phyloP scores from a whole-genome alignment of 192 early-diverging fungal genomes.

The Martensiomyces pterosporus region DNA sequence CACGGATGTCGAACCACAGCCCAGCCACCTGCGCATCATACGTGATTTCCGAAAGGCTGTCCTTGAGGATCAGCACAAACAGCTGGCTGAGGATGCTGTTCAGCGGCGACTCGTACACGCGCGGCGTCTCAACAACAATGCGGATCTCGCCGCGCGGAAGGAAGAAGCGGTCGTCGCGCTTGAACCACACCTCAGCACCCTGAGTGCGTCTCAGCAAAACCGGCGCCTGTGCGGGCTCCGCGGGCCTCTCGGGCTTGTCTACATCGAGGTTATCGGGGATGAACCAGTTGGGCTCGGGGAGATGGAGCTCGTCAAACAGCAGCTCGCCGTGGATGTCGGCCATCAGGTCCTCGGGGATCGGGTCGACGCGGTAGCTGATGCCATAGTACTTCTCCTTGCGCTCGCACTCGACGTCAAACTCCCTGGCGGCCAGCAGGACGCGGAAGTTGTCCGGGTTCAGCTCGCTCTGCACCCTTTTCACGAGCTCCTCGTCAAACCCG shows the following conservation, averaged over 20 bases:
- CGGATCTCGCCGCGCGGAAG: conserved; percentile 82
- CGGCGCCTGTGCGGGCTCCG: conserved; percentile 11
- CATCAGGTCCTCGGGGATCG: conserved; percentile 54
- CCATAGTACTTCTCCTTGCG: conserved; percentile 76
- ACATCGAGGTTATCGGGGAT: conserved; percentile 81
- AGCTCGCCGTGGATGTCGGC: conserved; percentile 16
- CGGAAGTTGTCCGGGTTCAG: conserved; percentile 64
- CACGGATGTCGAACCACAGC: conserved; percentile 69
- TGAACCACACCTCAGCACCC: conserved; percentile 80
- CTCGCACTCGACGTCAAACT: conserved; percentile 41
- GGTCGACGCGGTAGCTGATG: conserved; percentile 67
- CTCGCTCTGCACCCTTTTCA: conserved; percentile 59
- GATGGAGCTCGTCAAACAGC: conserved; percentile 56
- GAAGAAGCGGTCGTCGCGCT: conserved; percentile 91
- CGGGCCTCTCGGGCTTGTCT: conserved; percentile 31
- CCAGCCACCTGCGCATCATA: conserved; percentile 92
- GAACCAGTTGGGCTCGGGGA: conserved; percentile 78
- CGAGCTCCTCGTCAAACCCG: conserved; percentile 61
- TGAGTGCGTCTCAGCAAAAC: conserved; percentile 25
- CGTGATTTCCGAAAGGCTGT: conserved; percentile 78
- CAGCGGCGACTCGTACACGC: conserved; percentile 69
- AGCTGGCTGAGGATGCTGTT: conserved; percentile 67
- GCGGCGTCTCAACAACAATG: conserved; percentile 68
- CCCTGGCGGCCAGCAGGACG: conserved; percentile 46
- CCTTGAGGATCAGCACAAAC: conserved; percentile 75